Evolutionary conservation across 1,284 basidiomycete species (phyloP).

Genomic region (Trichosporon asahii): DNA sequence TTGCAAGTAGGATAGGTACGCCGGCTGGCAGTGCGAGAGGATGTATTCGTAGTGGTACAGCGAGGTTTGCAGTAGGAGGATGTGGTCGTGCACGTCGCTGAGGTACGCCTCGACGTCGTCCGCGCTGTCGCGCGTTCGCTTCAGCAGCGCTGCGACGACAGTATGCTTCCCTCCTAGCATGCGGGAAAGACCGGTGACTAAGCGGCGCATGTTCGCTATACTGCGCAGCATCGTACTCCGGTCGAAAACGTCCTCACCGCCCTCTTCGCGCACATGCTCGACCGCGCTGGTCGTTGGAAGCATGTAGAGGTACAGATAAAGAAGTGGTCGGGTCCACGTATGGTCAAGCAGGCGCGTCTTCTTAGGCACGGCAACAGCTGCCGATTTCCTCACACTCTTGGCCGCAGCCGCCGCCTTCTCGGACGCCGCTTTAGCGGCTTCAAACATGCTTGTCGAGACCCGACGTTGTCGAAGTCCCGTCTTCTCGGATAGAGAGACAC

Average conservation of each 20-base stretch:
- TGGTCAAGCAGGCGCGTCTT: conserved; percentile 25
- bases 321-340: conserved; percentile 27
- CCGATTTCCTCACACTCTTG: background rate
- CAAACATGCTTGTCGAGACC: background rate
- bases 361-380: background rate
- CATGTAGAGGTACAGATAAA: conserved; percentile 43
- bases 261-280: conserved; percentile 22
- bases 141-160: conserved; percentile 74
- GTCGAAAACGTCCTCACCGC: conserved; percentile 38
- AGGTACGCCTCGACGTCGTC: conserved; percentile 79
- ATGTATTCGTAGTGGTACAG: conserved; percentile 85
- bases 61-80: conserved; percentile 78
- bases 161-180: conserved; percentile 77
- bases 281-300: conserved; percentile 32
- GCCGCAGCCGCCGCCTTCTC: background rate
- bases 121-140: conserved; percentile 59
- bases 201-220: conserved; percentile 74
- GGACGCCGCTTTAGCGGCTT: background rate
- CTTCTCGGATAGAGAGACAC: background rate
- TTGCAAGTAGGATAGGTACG: conserved; percentile 74
- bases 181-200: conserved; percentile 77
- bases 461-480: background rate
- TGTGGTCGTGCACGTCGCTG: conserved; percentile 93
- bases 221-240: conserved; percentile 59
- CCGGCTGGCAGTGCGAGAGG: conserved; percentile 80